Conservation (phyloP, 148 eudicot genomes). For the Gaultheria prostrata region DNA sequence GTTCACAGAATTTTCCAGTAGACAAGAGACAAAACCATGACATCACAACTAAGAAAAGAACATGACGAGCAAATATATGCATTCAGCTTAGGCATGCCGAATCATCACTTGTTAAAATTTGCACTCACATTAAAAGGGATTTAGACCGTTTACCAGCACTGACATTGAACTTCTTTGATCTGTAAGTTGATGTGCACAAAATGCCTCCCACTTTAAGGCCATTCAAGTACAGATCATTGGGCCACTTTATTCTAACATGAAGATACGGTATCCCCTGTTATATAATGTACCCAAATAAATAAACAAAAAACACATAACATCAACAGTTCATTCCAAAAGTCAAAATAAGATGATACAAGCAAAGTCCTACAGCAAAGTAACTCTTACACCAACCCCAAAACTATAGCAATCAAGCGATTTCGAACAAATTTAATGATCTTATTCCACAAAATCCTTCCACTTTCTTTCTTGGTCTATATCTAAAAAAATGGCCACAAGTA, state of each 20-base stretch:
- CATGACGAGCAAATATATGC: not conserved
- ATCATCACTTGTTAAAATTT: not conserved
- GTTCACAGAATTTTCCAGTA: not conserved
- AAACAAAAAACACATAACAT: not conserved
- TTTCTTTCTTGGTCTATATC: not conserved
- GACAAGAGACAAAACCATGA: not conserved
- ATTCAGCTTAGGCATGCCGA: not conserved
- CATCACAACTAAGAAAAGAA: not conserved
- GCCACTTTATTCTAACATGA: slow-evolving; percentile 91
- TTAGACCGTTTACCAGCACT: slow-evolving; percentile 67
- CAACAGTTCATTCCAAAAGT: not conserved
- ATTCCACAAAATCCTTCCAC: not conserved
- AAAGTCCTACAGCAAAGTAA: not conserved
- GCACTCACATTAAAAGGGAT: slow-evolving; percentile 6
- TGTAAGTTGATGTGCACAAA: slow-evolving; percentile 88
- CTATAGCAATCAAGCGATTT: not conserved
- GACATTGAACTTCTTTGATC: slow-evolving; percentile 76
- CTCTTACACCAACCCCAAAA: not conserved
- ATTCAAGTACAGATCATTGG: slow-evolving; percentile 84
- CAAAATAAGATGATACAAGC: not conserved
- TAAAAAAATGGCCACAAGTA: not conserved
- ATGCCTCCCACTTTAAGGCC: slow-evolving; percentile 95
- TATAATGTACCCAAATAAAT: slow-evolving; percentile 1
- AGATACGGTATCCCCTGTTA: slow-evolving; percentile 81
- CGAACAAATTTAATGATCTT: not conserved